Percentiles rank a stretch among this genome's conserved stretches.
phyloP scores from a whole-genome alignment of 2,329 filamentous ascomycete species.

The Calonectria pseudoreteaudii region DNA sequence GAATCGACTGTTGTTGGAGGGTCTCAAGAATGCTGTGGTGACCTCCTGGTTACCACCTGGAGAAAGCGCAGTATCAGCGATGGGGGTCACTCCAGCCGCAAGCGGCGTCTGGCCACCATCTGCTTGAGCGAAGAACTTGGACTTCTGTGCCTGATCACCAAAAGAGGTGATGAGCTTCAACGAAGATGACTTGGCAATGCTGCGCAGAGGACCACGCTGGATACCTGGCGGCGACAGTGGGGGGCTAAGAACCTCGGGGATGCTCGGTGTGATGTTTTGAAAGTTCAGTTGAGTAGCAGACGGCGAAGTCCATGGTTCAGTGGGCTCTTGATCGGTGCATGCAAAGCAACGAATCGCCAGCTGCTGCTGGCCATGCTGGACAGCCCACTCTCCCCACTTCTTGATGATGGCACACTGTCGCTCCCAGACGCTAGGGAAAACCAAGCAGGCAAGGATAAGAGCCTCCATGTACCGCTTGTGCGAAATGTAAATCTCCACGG shows the following conservation, averaged over 20 bases:
- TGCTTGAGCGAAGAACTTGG: conserved; percentile 70
- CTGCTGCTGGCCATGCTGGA: conserved; percentile 87
- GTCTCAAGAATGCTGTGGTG: conserved; percentile 75
- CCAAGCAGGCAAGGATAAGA: conserved; percentile 85
- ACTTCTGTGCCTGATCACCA: conserved; percentile 70
- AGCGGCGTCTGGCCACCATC: conserved; percentile 79
- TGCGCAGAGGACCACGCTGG: conserved; percentile 68
- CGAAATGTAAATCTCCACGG: conserved; percentile 95
- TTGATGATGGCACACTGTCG: conserved; percentile 87
- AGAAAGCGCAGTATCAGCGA: conserved; percentile 76
- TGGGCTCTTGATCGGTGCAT: conserved; percentile 86
- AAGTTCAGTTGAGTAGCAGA: conserved; percentile 74
- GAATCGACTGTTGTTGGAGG: conserved; percentile 74
- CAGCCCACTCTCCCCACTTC: conserved; percentile 94
- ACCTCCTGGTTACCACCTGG: conserved; percentile 72
- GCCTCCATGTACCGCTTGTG: conserved; percentile 94
- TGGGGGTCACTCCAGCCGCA: conserved; percentile 87
- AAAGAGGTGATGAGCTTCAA: conserved; percentile 95
- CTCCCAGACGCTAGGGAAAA: conserved; percentile 89
- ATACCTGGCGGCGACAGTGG: conserved; percentile 79
- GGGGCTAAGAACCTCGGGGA: conserved; percentile 74
- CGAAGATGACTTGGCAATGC: conserved; percentile 82
- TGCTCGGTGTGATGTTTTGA: conserved; percentile 64
- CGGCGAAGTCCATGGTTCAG: conserved; percentile 89
- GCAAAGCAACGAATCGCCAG: conserved; percentile 94